Conservation (phyloP, 805 yeast genomes). For the Yamadazyma kitorensis region DNA sequence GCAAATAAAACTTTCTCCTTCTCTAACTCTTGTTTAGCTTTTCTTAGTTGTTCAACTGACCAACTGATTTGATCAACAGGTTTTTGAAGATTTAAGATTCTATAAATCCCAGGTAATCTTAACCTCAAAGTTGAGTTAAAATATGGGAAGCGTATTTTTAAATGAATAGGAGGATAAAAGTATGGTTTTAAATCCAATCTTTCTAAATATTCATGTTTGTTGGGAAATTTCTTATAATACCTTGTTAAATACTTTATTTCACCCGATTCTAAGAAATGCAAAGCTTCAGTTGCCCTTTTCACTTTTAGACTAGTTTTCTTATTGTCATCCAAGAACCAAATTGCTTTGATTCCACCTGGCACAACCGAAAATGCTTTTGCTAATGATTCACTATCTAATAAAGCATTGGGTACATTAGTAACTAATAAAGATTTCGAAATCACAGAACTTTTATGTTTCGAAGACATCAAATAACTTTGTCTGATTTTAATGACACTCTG, state of each 20-base stretch:
- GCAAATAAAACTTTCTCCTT: constrained; percentile 16
- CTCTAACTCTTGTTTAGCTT: constrained; percentile 17
- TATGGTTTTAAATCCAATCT: constrained; percentile 3
- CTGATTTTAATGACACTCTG: constrained; percentile 47
- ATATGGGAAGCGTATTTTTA: constrained; percentile 8
- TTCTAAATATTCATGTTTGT: constrained; percentile 1
- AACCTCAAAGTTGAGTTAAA: constrained; percentile 13
- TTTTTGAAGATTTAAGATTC: constrained; percentile 22
- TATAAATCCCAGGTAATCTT: constrained; percentile 27
- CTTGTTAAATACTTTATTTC: constrained; percentile 20
- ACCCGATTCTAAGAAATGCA: constrained; percentile 26
- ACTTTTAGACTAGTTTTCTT: constrained; percentile 17
- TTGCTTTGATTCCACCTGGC: constrained; percentile 52
- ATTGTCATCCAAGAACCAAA: constrained; percentile 56
- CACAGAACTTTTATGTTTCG: constrained; percentile 20
- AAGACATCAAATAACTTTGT: constrained; percentile 37
- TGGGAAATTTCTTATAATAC: constrained; percentile 6
- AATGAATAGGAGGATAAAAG: constrained; percentile 35
- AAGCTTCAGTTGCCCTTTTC: constrained; percentile 21
- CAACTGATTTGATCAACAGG: constrained; percentile 22
- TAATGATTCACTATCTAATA: constrained; percentile 25
- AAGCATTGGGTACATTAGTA: constrained; percentile 43
- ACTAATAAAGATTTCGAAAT: constrained; percentile 36
- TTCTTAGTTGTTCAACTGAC: constrained; percentile 22
- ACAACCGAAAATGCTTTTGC: constrained; percentile 32